These are phyloP conservation scores for Zymoseptoria ardabiliae DNA, from an alignment of 2,329 filamentous ascomycete genomes.

Conservation along the genomic window DNA sequence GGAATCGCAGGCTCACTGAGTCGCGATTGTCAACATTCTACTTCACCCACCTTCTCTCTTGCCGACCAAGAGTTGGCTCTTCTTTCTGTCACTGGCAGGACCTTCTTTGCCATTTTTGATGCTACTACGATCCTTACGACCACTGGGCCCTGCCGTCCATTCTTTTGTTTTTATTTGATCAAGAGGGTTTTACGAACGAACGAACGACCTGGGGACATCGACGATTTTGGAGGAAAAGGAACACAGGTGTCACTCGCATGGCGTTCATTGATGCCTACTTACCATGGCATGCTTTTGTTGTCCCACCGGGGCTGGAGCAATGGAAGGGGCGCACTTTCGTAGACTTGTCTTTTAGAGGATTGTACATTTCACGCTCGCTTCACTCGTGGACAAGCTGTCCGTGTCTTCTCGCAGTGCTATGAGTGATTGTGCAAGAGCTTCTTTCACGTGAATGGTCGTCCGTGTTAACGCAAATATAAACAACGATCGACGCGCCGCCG, in stretches of 20 bases:
- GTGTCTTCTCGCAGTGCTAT: background rate
- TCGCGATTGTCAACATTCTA: background rate
- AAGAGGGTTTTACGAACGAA: slow-evolving; percentile 11
- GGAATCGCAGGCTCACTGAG: slow-evolving; percentile 3
- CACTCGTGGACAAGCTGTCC: background rate
- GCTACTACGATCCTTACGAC: slow-evolving; percentile 16
- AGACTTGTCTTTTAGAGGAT: background rate
- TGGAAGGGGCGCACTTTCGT: background rate
- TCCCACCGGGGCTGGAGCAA: background rate
- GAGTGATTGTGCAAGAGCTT: background rate
- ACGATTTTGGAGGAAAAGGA: background rate
- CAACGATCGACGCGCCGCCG: background rate
- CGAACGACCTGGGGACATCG: background rate
- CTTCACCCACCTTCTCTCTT: background rate
- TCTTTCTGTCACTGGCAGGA: slow-evolving; percentile 20
- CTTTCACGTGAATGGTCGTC: background rate
- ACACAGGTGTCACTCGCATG: background rate
- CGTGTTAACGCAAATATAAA: background rate
- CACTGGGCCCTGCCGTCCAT: slow-evolving; percentile 23
- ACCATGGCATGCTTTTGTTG: slow-evolving; percentile 3
- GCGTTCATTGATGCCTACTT: background rate
- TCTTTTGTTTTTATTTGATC: slow-evolving; percentile 15
- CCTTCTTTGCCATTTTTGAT: slow-evolving; percentile 1
- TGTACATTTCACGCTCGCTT: background rate
- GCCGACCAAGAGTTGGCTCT: background rate